Conservation (phyloP, 2,329 filamentous ascomycete species). For the Fusarium sp. region DNA sequence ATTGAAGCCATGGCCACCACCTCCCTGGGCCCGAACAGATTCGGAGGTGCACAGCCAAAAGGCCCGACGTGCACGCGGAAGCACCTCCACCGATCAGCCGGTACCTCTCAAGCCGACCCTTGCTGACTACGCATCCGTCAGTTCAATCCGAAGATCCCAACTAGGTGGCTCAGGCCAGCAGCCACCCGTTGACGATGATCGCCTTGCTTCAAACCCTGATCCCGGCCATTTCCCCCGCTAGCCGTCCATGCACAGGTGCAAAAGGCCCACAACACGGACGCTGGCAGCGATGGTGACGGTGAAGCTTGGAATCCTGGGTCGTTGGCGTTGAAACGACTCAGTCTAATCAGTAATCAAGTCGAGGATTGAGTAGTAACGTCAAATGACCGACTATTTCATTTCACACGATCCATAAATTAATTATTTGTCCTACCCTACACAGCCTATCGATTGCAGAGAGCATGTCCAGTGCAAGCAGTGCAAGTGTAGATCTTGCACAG, state of each 20-base stretch:
- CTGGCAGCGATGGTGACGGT: slow-evolving; percentile 46
- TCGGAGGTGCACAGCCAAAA: slow-evolving; percentile 28
- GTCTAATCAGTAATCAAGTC: slow-evolving; percentile 8
- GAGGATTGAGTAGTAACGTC: slow-evolving; percentile 6
- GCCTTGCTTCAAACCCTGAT: slow-evolving; percentile 46
- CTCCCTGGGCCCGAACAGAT: slow-evolving; percentile 15
- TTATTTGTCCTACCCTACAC: not conserved
- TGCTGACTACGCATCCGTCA: slow-evolving; percentile 36
- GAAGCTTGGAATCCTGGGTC: slow-evolving; percentile 38
- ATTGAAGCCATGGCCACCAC: not conserved
- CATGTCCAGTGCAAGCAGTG: not conserved
- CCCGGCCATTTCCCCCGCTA: slow-evolving; percentile 31
- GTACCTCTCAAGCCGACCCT: slow-evolving; percentile 19
- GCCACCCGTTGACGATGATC: slow-evolving; percentile 53
- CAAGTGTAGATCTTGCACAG: not conserved
- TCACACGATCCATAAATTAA: not conserved
- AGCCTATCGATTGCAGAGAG: not conserved
- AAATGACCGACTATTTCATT: not conserved
- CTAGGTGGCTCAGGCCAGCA: slow-evolving; percentile 46
- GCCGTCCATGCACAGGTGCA: slow-evolving; percentile 35
- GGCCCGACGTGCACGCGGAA: slow-evolving; percentile 32
- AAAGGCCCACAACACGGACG: slow-evolving; percentile 33
- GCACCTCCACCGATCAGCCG: slow-evolving; percentile 43
- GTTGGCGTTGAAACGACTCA: slow-evolving; percentile 31
- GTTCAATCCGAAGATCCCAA: slow-evolving; percentile 45